phyloP scores from a whole-genome alignment of 495 filamentous ascomycete genomes.

The Lasiosphaeria ovina region DNA sequence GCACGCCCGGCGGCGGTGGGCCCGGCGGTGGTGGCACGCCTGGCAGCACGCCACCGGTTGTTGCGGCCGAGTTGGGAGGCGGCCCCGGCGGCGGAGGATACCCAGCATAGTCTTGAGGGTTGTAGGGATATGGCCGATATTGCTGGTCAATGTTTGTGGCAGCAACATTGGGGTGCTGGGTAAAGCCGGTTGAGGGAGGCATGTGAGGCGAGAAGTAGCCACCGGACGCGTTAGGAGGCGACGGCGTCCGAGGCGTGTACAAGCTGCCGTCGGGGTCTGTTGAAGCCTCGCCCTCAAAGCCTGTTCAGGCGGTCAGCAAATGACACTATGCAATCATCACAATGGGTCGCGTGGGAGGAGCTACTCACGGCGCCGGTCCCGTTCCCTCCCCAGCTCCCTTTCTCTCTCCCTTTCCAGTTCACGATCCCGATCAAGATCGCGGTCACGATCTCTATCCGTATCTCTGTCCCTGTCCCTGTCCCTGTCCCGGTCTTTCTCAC shows the following conservation, averaged over 20 bases:
- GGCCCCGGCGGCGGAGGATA: constrained; percentile 37
- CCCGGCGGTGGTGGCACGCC: constrained; percentile 5
- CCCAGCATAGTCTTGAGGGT: constrained; percentile 36
- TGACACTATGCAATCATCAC: neutral
- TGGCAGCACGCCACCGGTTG: constrained; percentile 11
- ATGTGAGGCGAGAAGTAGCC: constrained; percentile 48
- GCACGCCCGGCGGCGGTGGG: neutral
- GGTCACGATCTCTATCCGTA: constrained; percentile 17
- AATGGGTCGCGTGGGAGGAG: neutral
- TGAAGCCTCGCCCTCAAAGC: constrained; percentile 41
- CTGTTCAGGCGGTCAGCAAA: constrained; percentile 22
- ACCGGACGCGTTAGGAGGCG: constrained; percentile 53
- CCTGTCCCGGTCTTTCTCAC: constrained; percentile 22
- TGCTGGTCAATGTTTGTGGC: constrained; percentile 34
- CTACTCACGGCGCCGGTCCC: constrained; percentile 38
- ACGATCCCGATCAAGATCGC: constrained; percentile 14
- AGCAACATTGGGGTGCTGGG: constrained; percentile 38
- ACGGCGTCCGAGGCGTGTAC: constrained; percentile 38
- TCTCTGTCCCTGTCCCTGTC: constrained; percentile 16
- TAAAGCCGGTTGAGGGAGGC: constrained; percentile 31
- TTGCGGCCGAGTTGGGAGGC: constrained; percentile 24
- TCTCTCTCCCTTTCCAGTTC: constrained; percentile 15
- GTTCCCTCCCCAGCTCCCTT: constrained; percentile 37
- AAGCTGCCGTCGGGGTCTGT: constrained; percentile 35
- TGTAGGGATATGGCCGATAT: constrained; percentile 27